Percentiles rank a stretch among this genome's conserved stretches.
Evolutionary conservation across 129 eudicot genomes (phyloP).

Genomic region (Pseudognaphalium luteoalbum): DNA sequence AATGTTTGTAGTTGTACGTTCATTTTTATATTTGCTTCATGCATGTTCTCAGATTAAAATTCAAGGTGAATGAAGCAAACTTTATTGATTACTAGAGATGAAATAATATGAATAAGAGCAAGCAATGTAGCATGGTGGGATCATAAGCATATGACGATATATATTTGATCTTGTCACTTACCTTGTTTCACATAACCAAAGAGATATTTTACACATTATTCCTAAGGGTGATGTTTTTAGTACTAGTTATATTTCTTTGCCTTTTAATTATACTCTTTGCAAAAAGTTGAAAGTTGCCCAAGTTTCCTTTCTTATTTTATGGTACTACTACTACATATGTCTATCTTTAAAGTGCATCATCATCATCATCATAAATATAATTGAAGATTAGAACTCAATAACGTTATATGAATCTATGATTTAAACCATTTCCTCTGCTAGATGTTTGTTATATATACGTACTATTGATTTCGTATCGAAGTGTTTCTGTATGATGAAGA

Average conservation of each 20-base stretch:
- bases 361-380: no score
- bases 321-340: no score
- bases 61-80: conserved; percentile 25
- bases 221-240: conserved; percentile 27
- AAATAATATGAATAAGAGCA: conserved; percentile 28
- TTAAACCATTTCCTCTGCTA: background rate
- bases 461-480: no score
- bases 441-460: background rate
- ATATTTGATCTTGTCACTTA: conserved; percentile 27
- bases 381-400: background rate
- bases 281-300: background rate
- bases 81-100: conserved; percentile 11
- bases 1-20: no score
- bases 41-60: conserved; percentile 20
- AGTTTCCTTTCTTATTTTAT: background rate
- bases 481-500: no score
- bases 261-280: background rate
- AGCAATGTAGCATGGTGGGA: conserved; percentile 40
- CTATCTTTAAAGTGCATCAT: no score
- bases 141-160: conserved; percentile 32
- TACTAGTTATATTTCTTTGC: background rate
- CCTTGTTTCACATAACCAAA: conserved; percentile 4
- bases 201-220: conserved; percentile 19
- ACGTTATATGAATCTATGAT: background rate
- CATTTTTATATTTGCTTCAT: no score